These are phyloP conservation scores for Pseudozyma flocculosa DNA, from an alignment of 1,284 basidiomycete genomes.

Conservation along the genomic window DNA sequence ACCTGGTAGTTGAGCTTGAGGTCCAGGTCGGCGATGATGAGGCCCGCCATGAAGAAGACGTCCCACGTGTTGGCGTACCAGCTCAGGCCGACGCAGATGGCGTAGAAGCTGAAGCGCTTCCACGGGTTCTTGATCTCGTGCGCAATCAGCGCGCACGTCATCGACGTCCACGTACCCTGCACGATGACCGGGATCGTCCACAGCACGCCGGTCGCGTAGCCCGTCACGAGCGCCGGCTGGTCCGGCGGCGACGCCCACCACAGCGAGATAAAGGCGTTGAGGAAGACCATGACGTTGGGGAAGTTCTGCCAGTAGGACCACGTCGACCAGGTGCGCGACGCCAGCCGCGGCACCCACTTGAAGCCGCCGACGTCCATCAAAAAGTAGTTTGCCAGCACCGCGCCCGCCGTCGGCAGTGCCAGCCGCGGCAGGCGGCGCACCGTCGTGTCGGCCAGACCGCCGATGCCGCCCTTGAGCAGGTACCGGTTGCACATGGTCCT, in stretches of 20 bases:
- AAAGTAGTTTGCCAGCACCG: constrained; percentile 47
- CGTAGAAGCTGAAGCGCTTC: constrained; percentile 49
- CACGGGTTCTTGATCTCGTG: constrained; percentile 45
- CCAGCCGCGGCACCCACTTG: constrained; percentile 46
- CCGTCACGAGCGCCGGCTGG: constrained; percentile 35
- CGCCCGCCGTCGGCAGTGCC: constrained; percentile 43
- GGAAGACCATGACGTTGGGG: constrained; percentile 41
- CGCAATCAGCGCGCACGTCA: constrained; percentile 44
- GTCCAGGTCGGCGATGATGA: constrained; percentile 48
- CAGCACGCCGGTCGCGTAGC: constrained; percentile 51
- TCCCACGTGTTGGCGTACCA: constrained; percentile 52
- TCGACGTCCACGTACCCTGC: constrained; percentile 42
- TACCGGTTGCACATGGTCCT: constrained; percentile 48
- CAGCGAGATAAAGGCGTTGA: constrained; percentile 43
- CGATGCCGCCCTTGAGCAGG: constrained; percentile 41
- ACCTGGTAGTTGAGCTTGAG: constrained; percentile 48
- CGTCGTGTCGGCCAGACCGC: constrained; percentile 41
- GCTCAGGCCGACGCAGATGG: constrained; percentile 34
- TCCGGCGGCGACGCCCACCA: constrained; percentile 48
- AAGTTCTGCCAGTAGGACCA: constrained; percentile 52
- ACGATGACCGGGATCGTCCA: constrained; percentile 54
- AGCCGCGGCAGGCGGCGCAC: constrained; percentile 48
- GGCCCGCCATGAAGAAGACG: constrained; percentile 50
- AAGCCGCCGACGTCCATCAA: constrained; percentile 46
- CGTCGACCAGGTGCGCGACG: constrained; percentile 48